A percentile compares a stretch with the other conserved stretches of the same genome.
Conservation (phyloP, 164 flowering plant species). For the Tinospora cordifolia region DNA sequence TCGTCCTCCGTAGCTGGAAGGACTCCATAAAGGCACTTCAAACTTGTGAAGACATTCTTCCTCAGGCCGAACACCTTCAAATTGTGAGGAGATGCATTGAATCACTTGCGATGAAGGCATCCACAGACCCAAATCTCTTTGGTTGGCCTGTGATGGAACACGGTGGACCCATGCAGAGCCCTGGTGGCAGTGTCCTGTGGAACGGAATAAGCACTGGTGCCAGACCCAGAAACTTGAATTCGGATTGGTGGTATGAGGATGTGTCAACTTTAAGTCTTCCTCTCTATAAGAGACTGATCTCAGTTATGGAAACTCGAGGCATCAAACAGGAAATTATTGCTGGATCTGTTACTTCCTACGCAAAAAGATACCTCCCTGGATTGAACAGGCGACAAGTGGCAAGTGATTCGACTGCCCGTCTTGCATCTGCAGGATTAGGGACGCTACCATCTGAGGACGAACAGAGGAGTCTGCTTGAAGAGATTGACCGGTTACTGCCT, state of each 20-base stretch:
- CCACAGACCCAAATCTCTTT: slow-evolving; percentile 74
- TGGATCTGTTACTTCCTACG: slow-evolving; percentile 61
- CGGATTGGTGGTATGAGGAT: slow-evolving; percentile 98
- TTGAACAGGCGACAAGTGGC: slow-evolving; percentile 53
- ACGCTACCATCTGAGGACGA: slow-evolving; percentile 63
- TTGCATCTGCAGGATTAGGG: slow-evolving; percentile 27
- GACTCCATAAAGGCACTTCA: slow-evolving; percentile 79
- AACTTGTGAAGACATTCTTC: slow-evolving; percentile 64
- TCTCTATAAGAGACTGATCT: slow-evolving; percentile 61
- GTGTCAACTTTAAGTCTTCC: slow-evolving; percentile 62
- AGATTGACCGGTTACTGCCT: slow-evolving; percentile 67
- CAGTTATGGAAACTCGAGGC: slow-evolving; percentile 74
- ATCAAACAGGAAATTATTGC: slow-evolving; percentile 62
- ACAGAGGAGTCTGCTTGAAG: slow-evolving; percentile 66
- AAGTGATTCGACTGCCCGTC: slow-evolving; percentile 39
- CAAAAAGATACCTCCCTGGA: slow-evolving; percentile 74
- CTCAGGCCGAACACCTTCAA: slow-evolving; percentile 66
- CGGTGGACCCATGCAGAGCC: slow-evolving; percentile 85
- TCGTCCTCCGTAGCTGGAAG: slow-evolving; percentile 69
- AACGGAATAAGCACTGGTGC: slow-evolving; percentile 96
- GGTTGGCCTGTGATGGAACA: slow-evolving; percentile 84
- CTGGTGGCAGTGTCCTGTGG: slow-evolving; percentile 89
- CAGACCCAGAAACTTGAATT: slow-evolving; percentile 50
- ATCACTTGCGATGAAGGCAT: slow-evolving; percentile 64
- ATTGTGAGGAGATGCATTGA: slow-evolving; percentile 71